Evolutionary conservation across 2,329 filamentous ascomycete species (phyloP).

Genomic region (Colletotrichum euphorbiae): DNA sequence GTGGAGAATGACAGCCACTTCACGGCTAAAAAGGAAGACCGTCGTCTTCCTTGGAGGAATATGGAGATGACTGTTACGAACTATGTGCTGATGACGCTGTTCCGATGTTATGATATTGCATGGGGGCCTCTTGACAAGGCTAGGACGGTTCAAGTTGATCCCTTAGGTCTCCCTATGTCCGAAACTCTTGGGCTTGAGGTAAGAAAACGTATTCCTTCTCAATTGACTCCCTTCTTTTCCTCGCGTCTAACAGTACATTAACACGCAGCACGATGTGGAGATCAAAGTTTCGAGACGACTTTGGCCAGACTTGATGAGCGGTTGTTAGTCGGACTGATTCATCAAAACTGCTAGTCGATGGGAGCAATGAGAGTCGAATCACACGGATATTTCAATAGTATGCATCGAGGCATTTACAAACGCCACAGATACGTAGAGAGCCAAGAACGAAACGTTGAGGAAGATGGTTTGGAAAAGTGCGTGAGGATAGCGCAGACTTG

Average conservation of each 20-base stretch:
- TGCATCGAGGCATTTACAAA: too few species aligned
- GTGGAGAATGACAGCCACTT: constrained; percentile 9
- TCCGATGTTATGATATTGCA: constrained; percentile 39
- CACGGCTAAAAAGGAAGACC: constrained; percentile 19
- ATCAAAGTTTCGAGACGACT: constrained; percentile 23
- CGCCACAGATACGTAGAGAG: too few species aligned
- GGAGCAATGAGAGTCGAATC: too few species aligned
- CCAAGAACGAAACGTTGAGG: too few species aligned
- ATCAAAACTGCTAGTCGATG: too few species aligned
- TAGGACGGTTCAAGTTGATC: constrained; percentile 20
- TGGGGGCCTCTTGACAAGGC: constrained; percentile 32
- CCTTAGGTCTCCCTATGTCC: constrained; percentile 39
- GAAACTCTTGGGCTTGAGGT: constrained; percentile 39
- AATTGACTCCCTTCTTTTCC: not conserved
- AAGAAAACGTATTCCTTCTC: not conserved
- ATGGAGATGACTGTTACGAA: constrained; percentile 35
- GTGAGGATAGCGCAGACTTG: too few species aligned
- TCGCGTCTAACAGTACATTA: not conserved
- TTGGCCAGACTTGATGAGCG: constrained; percentile 33
- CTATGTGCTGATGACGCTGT: constrained; percentile 31
- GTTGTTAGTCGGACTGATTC: constrained; percentile 5
- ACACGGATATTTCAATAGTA: too few species aligned
- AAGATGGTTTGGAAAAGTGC: too few species aligned
- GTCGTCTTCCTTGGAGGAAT: constrained; percentile 25
- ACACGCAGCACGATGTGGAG: constrained; percentile 19